Evolutionary conservation across 768 basidiomycete genomes (phyloP), one percentile per base, ranked within the genome.

Genomic region (Rhizopogon salebrosus): DNA sequence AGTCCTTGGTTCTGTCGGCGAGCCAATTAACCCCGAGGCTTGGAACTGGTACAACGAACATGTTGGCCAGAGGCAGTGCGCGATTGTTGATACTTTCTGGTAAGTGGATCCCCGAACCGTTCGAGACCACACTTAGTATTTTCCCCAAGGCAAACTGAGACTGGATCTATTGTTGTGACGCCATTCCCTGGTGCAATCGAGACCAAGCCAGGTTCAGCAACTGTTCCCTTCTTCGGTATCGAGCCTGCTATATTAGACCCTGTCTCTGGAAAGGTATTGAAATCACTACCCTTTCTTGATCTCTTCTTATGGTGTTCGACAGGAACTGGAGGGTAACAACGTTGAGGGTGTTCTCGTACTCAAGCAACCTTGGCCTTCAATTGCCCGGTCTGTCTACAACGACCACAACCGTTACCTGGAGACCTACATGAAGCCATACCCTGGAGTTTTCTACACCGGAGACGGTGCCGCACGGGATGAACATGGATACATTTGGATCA

Each of bases 1-100:
- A 53, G 87, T 97, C 6, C 75, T 99, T 36, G 95, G 97, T 22
- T 86, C 79, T 54, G 97, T 98, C 41, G 97, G 95, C 51, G 97
- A 99, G 73, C 97, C 97, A 1, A 98, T 99, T 76, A 98, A 98
- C 71, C 94, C 95, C 24, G 95, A 98, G 69, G 95, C 95, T 10
- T 98, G 97, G 95, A 82, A 95, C 62, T 98, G 95, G 95, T 97
- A 95, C 72, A 93, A 95, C 69, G 93, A 97, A 64, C 83, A 92
- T 64, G 94, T 97, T 50, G 97, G 95, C 9, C 80, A 81, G 63
- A 77, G 71, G 59, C 80, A 98, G 68, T 95, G 92, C 65, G 92
- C 95, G 6, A 85, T 98, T 58, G 94, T 95, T 38, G 94, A 97
- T 71, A 95, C 92, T 3, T 94, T 84, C 72, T 94, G 91, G 84